Evolutionary conservation across 2,329 filamentous ascomycete species (phyloP).

Genomic region (Hypoxylon sp.): DNA sequence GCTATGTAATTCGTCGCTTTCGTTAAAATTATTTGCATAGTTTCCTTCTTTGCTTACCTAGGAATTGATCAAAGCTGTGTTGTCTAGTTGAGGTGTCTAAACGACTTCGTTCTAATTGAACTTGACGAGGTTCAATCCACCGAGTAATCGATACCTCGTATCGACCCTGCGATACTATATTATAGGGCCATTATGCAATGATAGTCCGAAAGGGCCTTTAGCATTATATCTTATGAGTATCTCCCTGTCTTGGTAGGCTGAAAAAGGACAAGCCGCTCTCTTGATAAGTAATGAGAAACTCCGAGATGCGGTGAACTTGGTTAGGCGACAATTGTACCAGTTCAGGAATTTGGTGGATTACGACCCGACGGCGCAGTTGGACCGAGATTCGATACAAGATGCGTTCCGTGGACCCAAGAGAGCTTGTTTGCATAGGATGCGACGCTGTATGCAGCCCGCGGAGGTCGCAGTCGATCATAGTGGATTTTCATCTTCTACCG

Average conservation of each 20-base stretch:
- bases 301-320: background rate
- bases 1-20: slow-evolving; percentile 10
- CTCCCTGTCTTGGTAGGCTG: background rate
- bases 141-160: too few relatives aligned
- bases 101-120: slow-evolving; percentile 11
- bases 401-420: slow-evolving; percentile 45
- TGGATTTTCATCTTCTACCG: slow-evolving; percentile 23
- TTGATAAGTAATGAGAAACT: slow-evolving; percentile 6
- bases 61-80: background rate
- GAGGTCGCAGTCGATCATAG: slow-evolving; percentile 37
- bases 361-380: slow-evolving; percentile 31
- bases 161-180: slow-evolving; percentile 6
- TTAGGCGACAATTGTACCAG: too few relatives aligned
- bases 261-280: background rate
- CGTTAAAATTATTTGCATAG: slow-evolving; percentile 1
- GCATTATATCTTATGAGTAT: background rate
- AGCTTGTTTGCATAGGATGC: slow-evolving; percentile 31
- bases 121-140: too few relatives aligned
- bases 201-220: slow-evolving; percentile 3
- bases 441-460: slow-evolving; percentile 32
- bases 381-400: slow-evolving; percentile 48
- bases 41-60: too few relatives aligned
- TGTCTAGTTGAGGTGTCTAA: background rate
- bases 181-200: slow-evolving; percentile 18
- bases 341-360: slow-evolving; percentile 17